phyloP scores from a whole-genome alignment of 805 yeast genomes.

The Ogataea ganodermae region DNA sequence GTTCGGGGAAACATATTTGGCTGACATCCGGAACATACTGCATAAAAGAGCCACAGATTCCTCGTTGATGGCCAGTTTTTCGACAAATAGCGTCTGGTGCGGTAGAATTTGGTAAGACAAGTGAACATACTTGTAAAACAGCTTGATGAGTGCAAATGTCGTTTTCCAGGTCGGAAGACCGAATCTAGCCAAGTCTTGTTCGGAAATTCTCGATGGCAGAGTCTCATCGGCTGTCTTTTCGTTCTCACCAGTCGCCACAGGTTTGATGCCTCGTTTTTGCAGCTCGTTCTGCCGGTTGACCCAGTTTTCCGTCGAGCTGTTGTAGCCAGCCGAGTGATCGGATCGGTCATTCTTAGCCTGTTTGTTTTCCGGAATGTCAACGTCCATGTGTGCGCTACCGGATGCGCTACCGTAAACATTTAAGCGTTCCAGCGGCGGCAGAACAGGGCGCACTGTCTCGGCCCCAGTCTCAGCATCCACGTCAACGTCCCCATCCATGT shows the following conservation, averaged over 20 bases:
- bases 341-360: neutral
- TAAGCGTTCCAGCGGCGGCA: slow-evolving; percentile 14
- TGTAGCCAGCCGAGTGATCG: neutral
- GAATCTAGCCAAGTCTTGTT: slow-evolving; percentile 32
- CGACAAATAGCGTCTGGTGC: slow-evolving; percentile 34
- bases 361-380: neutral
- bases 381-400: slow-evolving; percentile 3
- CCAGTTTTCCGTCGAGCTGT: slow-evolving; percentile 28
- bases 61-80: slow-evolving; percentile 33
- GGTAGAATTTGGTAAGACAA: slow-evolving; percentile 41
- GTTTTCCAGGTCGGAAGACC: slow-evolving; percentile 42
- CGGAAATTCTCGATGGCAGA: slow-evolving; percentile 23
- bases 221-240: neutral
- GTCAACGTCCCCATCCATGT: neutral
- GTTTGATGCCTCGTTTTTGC: too few relatives aligned
- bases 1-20: slow-evolving; percentile 34
- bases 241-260: neutral
- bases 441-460: slow-evolving; percentile 1
- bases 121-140: slow-evolving; percentile 45
- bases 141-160: slow-evolving; percentile 37
- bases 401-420: neutral
- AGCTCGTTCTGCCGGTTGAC: slow-evolving; percentile 23
- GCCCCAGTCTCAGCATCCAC: neutral
- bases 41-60: slow-evolving; percentile 30
- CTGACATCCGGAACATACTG: slow-evolving; percentile 39